Percentiles rank a stretch among this genome's conserved stretches.
These are phyloP conservation scores for Malus asiatica DNA, from an alignment of 306 rosid species.

Conservation along the genomic window DNA sequence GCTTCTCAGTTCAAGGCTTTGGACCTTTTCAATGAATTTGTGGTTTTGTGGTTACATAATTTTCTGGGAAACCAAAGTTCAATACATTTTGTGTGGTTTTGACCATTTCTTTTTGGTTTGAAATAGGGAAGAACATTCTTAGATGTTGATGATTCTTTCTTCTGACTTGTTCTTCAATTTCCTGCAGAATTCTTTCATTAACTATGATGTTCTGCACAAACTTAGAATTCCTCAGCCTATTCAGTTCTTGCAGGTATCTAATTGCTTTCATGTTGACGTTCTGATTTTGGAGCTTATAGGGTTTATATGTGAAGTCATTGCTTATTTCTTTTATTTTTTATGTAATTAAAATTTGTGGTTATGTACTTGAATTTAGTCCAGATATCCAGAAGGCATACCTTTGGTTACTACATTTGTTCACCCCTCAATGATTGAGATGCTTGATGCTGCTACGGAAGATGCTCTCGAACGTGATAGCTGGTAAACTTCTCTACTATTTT, in stretches of 20 bases:
- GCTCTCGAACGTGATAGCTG: slow-evolving; percentile 83
- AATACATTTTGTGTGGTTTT: background rate
- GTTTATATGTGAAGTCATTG: slow-evolving; percentile 11
- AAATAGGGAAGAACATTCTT: background rate
- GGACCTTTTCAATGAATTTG: slow-evolving; percentile 1
- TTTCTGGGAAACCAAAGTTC: background rate
- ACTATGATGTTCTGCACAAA: slow-evolving; percentile 69
- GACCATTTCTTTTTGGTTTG: background rate
- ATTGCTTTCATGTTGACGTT: slow-evolving; percentile 28
- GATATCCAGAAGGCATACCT: slow-evolving; percentile 91
- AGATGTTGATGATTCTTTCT: background rate
- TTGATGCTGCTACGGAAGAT: slow-evolving; percentile 90
- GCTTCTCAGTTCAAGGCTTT: background rate
- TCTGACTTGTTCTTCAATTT: slow-evolving; percentile 10
- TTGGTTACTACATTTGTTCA: slow-evolving; percentile 75
- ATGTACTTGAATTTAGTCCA: slow-evolving; percentile 76
- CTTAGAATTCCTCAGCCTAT: slow-evolving; percentile 93
- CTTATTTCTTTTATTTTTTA: slow-evolving; percentile 8
- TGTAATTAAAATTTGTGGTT: slow-evolving; percentile 39
- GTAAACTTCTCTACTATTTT: slow-evolving; percentile 22
- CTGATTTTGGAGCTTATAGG: slow-evolving; percentile 11
- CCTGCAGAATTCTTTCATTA: slow-evolving; percentile 78
- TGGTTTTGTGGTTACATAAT: background rate
- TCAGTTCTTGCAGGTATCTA: slow-evolving; percentile 93
- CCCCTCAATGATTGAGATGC: slow-evolving; percentile 85